Evolutionary conservation across 2,329 filamentous ascomycete species (phyloP), one percentile per base, ranked within the genome.

Genomic region (Penicillium verrucosum): DNA sequence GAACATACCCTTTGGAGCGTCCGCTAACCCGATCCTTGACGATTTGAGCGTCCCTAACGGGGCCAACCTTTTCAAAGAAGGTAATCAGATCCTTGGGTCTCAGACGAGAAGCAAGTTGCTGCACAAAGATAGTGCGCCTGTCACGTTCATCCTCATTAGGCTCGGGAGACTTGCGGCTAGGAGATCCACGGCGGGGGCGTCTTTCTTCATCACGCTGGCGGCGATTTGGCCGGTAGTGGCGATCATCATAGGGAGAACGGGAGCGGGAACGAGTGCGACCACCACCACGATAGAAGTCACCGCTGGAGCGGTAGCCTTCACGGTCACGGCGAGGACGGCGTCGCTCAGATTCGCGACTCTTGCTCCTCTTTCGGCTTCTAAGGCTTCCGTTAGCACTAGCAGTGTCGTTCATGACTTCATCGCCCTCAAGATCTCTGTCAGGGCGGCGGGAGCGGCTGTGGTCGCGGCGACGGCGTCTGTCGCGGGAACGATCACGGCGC

Each of bases 11-110:
- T 82, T 99, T 99, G 61, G 92, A 97, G 77, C 94, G 90, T 68
- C 92, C 90, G 78, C 92, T 97, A 61, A 99, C 92, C 61, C 94
- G 86, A 69, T 99, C 94, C 77, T 97, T 97, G 51, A 99, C 94
- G 70, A 99, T 99, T 79, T 97, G 94, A 49, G 94, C 94, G 75
- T 97, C 94, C 68, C 94, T 95, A 54, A 99, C 94, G 38, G 90
- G 87, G 61, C 94, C 94, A 68, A 94, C 89, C 77, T 93, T 92
- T 74, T 96, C 91, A 71, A 99, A 99, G 75, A 99, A 99, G 60
- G 87, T 85, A 75, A 95, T 93, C 62, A 99, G 82, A 75, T 97
- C 92, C 70, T 91, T 92, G 54, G 90, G 96, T 67, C 93, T 88
- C 63, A 97, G 83, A 70, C 94, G 90, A 65, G 92, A 92, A 65